A percentile compares a stretch with the other conserved stretches of the same genome.
phyloP scores from a whole-genome alignment of 1,284 basidiomycete genomes.

The Austroboletus novae-zelandiae region DNA sequence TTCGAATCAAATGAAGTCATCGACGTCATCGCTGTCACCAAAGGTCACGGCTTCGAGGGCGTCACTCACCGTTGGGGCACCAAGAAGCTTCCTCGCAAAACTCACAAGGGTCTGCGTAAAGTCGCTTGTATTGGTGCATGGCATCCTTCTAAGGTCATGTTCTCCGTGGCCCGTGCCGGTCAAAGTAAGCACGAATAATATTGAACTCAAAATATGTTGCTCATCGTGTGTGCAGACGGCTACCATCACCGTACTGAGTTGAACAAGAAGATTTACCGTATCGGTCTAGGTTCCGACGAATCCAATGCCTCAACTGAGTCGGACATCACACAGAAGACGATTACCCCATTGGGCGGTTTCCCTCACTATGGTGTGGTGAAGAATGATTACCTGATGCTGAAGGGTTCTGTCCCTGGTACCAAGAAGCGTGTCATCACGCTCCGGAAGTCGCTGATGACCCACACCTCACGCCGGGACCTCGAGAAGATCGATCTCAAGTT shows the following conservation, averaged over 20 bases:
- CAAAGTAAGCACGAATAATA: constrained; percentile 66
- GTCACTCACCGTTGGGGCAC: constrained; percentile 99
- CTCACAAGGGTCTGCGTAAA: constrained; percentile 99
- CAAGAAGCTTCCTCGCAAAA: constrained; percentile 98
- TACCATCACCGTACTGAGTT: constrained; percentile 99
- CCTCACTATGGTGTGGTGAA: constrained; percentile 98
- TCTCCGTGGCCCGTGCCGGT: constrained; percentile 99
- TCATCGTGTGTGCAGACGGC: constrained; percentile 60
- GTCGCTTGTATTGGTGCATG: constrained; percentile 99
- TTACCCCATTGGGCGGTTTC: constrained; percentile 99
- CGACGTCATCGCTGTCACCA: constrained; percentile 97
- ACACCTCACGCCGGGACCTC: constrained; percentile 84
- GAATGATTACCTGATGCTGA: constrained; percentile 97
- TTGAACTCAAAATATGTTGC: constrained; percentile 2
- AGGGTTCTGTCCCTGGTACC: constrained; percentile 92
- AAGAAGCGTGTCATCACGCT: constrained; percentile 98
- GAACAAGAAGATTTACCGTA: constrained; percentile 99
- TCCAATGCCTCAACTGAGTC: constrained; percentile 91
- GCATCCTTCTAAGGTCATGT: constrained; percentile 99
- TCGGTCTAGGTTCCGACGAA: constrained; percentile 80
- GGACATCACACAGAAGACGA: constrained; percentile 91
- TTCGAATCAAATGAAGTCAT: constrained; percentile 98
- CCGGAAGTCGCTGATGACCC: constrained; percentile 86
- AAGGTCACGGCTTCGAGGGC: constrained; percentile 99
- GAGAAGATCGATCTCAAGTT: constrained; percentile 99